Evolutionary conservation across 345 rosid genomes (phyloP).

Genomic region (Erodium maritimum): DNA sequence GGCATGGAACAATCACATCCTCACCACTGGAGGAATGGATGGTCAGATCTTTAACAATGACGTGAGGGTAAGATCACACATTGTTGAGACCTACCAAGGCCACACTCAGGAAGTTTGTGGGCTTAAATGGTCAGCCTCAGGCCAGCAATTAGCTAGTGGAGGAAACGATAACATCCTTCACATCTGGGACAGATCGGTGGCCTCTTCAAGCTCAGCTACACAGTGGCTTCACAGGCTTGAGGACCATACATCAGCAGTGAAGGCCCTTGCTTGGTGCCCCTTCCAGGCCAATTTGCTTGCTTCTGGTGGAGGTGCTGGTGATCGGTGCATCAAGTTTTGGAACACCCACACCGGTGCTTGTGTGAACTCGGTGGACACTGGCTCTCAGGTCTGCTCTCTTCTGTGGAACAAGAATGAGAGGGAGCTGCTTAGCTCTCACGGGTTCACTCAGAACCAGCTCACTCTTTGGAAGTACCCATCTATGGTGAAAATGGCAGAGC

Average conservation of each 20-base stretch:
- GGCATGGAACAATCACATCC: slow-evolving; percentile 36
- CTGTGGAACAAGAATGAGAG: slow-evolving; percentile 36
- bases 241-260: slow-evolving; percentile 32
- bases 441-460: slow-evolving; percentile 31
- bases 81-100: slow-evolving; percentile 28
- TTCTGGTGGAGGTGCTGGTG: slow-evolving; percentile 34
- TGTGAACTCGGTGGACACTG: slow-evolving; percentile 35
- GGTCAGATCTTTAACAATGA: slow-evolving; percentile 27
- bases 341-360: slow-evolving; percentile 34
- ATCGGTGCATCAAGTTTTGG: slow-evolving; percentile 31
- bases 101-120: slow-evolving; percentile 35
- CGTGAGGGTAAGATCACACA: slow-evolving; percentile 28
- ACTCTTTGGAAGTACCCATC: slow-evolving; percentile 40
- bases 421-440: slow-evolving; percentile 37
- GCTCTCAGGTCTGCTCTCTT: slow-evolving; percentile 34
- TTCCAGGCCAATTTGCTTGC: slow-evolving; percentile 34
- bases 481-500: slow-evolving; percentile 32
- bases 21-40: slow-evolving; percentile 37
- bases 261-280: slow-evolving; percentile 41
- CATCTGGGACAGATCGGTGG: slow-evolving; percentile 28
- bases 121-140: slow-evolving; percentile 35
- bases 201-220: slow-evolving; percentile 22
- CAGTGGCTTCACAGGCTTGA: slow-evolving; percentile 34
- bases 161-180: slow-evolving; percentile 28
- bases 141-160: slow-evolving; percentile 33